Evolutionary conservation across 805 yeast species (phyloP), one percentile per base, ranked within the genome.

Genomic region (Starmerella apicola): DNA sequence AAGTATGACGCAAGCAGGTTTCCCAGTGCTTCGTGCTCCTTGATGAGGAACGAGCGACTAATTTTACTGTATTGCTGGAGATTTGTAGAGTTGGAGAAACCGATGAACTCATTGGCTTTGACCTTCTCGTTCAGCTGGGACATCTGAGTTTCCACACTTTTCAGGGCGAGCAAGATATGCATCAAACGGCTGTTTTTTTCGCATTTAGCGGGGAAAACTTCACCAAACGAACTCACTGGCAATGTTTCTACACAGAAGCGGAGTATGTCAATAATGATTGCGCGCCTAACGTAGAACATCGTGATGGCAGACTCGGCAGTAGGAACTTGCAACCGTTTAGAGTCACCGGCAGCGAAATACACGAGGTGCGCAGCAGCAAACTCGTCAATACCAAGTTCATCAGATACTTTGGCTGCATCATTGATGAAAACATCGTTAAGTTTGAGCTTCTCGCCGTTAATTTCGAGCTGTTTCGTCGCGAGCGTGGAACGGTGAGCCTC

Each of bases 371-470:
- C 91, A 1, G 82, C 71, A 2, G 71, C 65, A 22, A 81, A 38
- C 56, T 88, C 96, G 58, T 88, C 94, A 37, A 88, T 63, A 36
- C 81, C 66, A 38, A 88, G 65, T 28, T 74, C 75, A 46, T 76
- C 81, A 0, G 86, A 63, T 15, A 80, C 53, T 19, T 65, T 64
- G 4, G 75, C 64, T 1, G 84, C 70, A 3, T 71, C 65, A 38
- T 74, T 67, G 29, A 79, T 65, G 50, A 84, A 86, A 28, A 73
- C 72, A 34, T 72, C 64, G 53, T 81, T 83, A 24, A 86, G 58
- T 43, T 71, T 70, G 50, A 71, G 78, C 34, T 72, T 72, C 16
- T 45, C 78, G 51, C 69, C 76, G 16, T 66, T 61, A 24, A 85
- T 63, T 8, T 54, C 55, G 5, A 77, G 55, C 24, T 59, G 65